Base-by-base conservation (phyloP, 2,329 filamentous ascomycete species). In the Beauveria scarabaeidicola region DNA sequence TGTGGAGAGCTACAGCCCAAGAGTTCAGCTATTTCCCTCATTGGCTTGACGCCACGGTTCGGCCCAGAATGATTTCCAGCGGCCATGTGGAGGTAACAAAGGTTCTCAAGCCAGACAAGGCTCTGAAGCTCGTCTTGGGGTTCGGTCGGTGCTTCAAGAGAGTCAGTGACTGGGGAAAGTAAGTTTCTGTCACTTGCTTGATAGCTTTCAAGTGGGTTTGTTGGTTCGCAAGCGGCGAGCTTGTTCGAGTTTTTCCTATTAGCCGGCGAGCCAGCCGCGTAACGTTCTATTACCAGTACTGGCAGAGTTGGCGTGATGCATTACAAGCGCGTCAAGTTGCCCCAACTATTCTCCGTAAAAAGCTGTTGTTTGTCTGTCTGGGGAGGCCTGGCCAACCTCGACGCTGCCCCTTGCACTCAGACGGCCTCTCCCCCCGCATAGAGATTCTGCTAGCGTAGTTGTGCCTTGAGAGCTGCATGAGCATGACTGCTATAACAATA, bases 311-410 rank as follows among this genome's bases (percentile, higher is more conserved):
- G 32, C 38, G 52, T 52, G 19, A 46, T 58, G 47, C 46, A 52
- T 58, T 48, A 58, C 48, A 52, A 50, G 5, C 10, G 51, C 32
- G 21, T 36, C 7, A 40, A 44, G 21, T 23, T 17, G 38, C 25
- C 36, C 47, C 23, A 23, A 25, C 15, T 10, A 27, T 36, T 52
- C 56, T 58, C 47, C 56, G 56, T 27, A 58, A 52, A 52, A 58
- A 52, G 25, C 48, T 58, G 56, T 52, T 48, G 46, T 29, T 46
- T 32, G 19, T 46, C 47, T 27, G 38, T 52, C 48, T 58, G 38
- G 40, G 23, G 40, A 36, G 21, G 29, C 21, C 36, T n/a, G 50
- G 57, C 46, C 57, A 50, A 59, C 50, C 50, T 53, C 41, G 41
- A 27, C 48, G 19, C 21, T 32, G 27, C 40, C 48, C 48, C 50